These are phyloP conservation scores for Trichoderma breve DNA, from an alignment of 2,329 filamentous ascomycete genomes.

Conservation along the genomic window DNA sequence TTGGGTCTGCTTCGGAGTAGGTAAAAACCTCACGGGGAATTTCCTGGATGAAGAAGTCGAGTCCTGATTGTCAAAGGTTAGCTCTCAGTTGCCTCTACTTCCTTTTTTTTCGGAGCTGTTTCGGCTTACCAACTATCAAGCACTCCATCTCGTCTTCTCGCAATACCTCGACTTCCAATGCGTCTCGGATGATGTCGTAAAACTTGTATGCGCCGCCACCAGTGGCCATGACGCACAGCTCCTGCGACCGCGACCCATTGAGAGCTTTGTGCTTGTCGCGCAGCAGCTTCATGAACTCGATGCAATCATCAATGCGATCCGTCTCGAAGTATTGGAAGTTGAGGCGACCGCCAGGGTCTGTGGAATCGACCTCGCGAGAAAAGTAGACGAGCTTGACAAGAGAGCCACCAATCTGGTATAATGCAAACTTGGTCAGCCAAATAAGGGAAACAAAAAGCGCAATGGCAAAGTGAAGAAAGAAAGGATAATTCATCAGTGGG, in stretches of 20 bases:
- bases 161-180: slow-evolving; percentile 81
- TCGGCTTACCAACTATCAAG: slow-evolving; percentile 74
- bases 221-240: slow-evolving; percentile 90
- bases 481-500: background rate
- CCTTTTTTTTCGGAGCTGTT: background rate
- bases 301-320: slow-evolving; percentile 86
- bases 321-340: slow-evolving; percentile 98
- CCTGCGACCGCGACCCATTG: slow-evolving; percentile 68
- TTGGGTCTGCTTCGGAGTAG: slow-evolving; percentile 85
- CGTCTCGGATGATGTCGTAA: slow-evolving; percentile 84
- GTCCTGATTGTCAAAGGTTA: slow-evolving; percentile 51
- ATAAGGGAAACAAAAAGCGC: background rate
- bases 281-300: slow-evolving; percentile 84
- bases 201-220: slow-evolving; percentile 96
- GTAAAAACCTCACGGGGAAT: slow-evolving; percentile 97
- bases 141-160: slow-evolving; percentile 99
- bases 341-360: slow-evolving; percentile 79
- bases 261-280: slow-evolving; percentile 76
- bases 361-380: slow-evolving; percentile 77
- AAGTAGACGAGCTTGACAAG: slow-evolving; percentile 98
- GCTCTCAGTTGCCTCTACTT: background rate
- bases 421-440: background rate
- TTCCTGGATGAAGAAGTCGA: slow-evolving; percentile 98
- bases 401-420: slow-evolving; percentile 80
- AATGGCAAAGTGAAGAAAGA: background rate